phyloP scores from a whole-genome alignment of 139 green algal species.

The Chlamydomonas asymmetrica region DNA sequence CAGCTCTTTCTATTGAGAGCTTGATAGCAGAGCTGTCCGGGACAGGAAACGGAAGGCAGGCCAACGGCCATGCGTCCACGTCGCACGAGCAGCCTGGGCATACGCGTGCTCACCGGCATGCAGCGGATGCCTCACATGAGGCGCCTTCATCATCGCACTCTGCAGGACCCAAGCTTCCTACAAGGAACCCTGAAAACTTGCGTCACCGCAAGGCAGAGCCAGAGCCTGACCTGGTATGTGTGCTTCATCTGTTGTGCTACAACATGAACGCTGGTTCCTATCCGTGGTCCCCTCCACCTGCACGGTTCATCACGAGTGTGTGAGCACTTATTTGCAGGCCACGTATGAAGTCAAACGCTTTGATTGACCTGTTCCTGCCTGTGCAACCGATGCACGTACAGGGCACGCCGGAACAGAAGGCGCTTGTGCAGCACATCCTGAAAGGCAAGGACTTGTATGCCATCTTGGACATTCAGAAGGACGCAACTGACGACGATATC shows the following conservation, averaged over 20 bases:
- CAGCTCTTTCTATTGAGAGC: no score
- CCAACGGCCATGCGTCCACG: no score
- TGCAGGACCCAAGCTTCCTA: no score
- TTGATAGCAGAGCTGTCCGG: no score
- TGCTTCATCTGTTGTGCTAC: no score
- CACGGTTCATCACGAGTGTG: not conserved
- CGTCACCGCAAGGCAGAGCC: not conserved
- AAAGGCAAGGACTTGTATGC: conserved; percentile 56
- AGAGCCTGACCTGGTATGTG: no score
- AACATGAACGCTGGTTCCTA: not conserved
- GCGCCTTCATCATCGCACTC: no score
- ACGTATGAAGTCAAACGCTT: not conserved
- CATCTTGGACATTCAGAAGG: conserved; percentile 44
- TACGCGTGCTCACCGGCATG: no score
- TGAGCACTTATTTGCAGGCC: not conserved
- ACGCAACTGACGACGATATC: conserved; percentile 57
- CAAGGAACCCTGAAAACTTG: not conserved
- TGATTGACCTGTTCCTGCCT: not conserved
- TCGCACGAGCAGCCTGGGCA: no score
- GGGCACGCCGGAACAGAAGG: conserved; percentile 52
- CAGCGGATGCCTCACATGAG: no score
- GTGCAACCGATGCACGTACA: conserved; percentile 2
- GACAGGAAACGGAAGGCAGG: no score
- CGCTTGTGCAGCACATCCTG: conserved; percentile 47
- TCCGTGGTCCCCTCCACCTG: not conserved